Evolutionary conservation across 495 filamentous ascomycete species (phyloP).

Genomic region (Penicillium pulvis): DNA sequence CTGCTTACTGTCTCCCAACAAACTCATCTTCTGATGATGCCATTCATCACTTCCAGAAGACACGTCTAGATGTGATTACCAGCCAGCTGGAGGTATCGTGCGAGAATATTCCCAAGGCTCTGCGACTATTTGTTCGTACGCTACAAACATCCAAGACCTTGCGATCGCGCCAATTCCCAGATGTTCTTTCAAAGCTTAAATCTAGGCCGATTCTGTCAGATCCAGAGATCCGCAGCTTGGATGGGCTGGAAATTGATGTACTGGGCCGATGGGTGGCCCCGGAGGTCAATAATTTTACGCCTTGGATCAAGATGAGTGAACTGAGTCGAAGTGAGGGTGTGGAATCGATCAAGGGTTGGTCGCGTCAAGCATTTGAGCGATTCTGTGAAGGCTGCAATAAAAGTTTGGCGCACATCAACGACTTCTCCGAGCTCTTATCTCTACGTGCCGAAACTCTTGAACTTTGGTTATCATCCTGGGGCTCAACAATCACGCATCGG

Average conservation of each 20-base stretch:
- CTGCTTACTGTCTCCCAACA: slow-evolving; percentile 80
- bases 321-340: slow-evolving; percentile 64
- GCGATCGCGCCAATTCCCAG: slow-evolving; percentile 70
- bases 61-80: slow-evolving; percentile 67
- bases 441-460: slow-evolving; percentile 70
- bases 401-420: slow-evolving; percentile 54
- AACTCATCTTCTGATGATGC: slow-evolving; percentile 81
- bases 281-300: slow-evolving; percentile 83
- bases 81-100: slow-evolving; percentile 51
- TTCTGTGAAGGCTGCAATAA: slow-evolving; percentile 61
- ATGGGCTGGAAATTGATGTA: slow-evolving; percentile 78
- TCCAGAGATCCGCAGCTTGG: slow-evolving; percentile 60
- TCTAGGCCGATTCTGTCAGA: slow-evolving; percentile 69
- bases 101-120: slow-evolving; percentile 58
- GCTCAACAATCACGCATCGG: slow-evolving; percentile 42
- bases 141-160: slow-evolving; percentile 73
- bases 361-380: slow-evolving; percentile 64
- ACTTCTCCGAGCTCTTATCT: slow-evolving; percentile 67
- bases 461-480: slow-evolving; percentile 65
- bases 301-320: slow-evolving; percentile 86
- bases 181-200: slow-evolving; percentile 70
- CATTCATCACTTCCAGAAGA: slow-evolving; percentile 75
- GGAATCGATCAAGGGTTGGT: slow-evolving; percentile 72
- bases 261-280: slow-evolving; percentile 80
- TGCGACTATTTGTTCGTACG: slow-evolving; percentile 76